Evolutionary conservation across 1,139 yeast genomes (phyloP), one percentile per base, ranked within the genome.

Genomic region (Kurtzmaniella quercitrusa): DNA sequence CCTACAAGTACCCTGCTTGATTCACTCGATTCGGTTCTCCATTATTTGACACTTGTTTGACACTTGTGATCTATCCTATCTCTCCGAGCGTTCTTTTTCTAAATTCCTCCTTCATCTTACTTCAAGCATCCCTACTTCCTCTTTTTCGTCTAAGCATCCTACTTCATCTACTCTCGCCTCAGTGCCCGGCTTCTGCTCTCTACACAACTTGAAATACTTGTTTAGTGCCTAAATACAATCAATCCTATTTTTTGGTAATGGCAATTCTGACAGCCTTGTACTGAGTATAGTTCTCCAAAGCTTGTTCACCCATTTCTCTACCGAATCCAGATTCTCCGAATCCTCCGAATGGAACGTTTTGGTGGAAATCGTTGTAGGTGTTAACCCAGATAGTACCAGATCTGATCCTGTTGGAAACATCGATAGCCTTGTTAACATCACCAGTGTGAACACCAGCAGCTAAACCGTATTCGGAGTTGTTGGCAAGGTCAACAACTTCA

Each of bases 361-460:
- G 79, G 68, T 87, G 87, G 82, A 86, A 82, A 58, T 83, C 88
- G 66, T 88, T 88, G 74, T 85, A 87, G 51, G 94, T 73, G 70
- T 88, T 88, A 62, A 85, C 75, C 93, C 94, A 87, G 53, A 87
- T 77, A 47, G 91, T 83, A 66, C 95, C 95, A 46, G 95, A 87
- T 61, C 78, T 77, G 51, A 87, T 65, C 63, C 76, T 73, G 71
- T 76, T 76, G 47, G 94, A 68, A 47, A 85, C 90, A 47, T 75
- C 75, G 50, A 81, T 63, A 37, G 79, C 82, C 59, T 85, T 95
- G 47, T 87, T 76, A 33, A 86, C 78, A 59, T 83, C 78, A 49
- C 75, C 70, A 41, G 95, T 77, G 70, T 77, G 90, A 47, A 90
- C 78, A 66, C 91, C 91, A 19, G 91, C 82, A 3, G 94, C 94